A percentile compares a stretch with the other conserved stretches of the same genome.
phyloP scores from a whole-genome alignment of 352 stramenopile species.

The Globisporangium takayamanum region DNA sequence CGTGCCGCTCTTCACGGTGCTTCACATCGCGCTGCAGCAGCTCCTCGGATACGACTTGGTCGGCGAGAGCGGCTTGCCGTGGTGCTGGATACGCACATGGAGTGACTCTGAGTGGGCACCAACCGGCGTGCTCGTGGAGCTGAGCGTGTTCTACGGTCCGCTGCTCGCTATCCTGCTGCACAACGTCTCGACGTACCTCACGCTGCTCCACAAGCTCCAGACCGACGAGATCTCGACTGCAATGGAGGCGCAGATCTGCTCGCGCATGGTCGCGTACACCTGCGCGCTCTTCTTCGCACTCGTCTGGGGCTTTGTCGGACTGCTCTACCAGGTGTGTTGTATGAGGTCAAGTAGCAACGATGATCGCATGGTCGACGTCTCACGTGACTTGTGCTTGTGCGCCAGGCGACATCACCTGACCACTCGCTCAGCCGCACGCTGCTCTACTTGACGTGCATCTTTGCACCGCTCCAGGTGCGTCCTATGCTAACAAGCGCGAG shows the following conservation, averaged over 20 bases:
- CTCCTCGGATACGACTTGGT: slow-evolving; percentile 40
- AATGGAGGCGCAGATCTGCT: slow-evolving; percentile 63
- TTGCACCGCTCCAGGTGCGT: slow-evolving; percentile 59
- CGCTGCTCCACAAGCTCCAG: slow-evolving; percentile 52
- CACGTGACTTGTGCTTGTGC: neutral
- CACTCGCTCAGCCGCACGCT: slow-evolving; percentile 43
- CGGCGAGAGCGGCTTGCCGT: slow-evolving; percentile 55
- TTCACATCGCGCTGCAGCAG: slow-evolving; percentile 40
- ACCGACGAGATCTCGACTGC: slow-evolving; percentile 51
- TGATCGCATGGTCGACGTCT: slow-evolving; percentile 1
- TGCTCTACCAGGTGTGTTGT: slow-evolving; percentile 36
- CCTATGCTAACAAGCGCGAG: neutral
- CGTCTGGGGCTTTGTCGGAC: slow-evolving; percentile 36
- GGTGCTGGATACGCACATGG: slow-evolving; percentile 77
- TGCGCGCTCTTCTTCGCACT: slow-evolving; percentile 48
- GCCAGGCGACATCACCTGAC: slow-evolving; percentile 26
- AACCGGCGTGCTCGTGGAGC: slow-evolving; percentile 48
- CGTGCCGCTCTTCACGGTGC: slow-evolving; percentile 35
- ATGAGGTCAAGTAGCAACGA: neutral
- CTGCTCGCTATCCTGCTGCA: slow-evolving; percentile 43
- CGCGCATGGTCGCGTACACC: slow-evolving; percentile 57
- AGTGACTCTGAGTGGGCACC: slow-evolving; percentile 45
- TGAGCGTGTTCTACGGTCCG: slow-evolving; percentile 54
- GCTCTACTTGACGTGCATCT: slow-evolving; percentile 62
- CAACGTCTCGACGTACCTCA: slow-evolving; percentile 58